Percentiles rank a stretch among this genome's conserved stretches.
Evolutionary conservation across 129 eudicot genomes (phyloP).

Genomic region (Lonicera japonica): DNA sequence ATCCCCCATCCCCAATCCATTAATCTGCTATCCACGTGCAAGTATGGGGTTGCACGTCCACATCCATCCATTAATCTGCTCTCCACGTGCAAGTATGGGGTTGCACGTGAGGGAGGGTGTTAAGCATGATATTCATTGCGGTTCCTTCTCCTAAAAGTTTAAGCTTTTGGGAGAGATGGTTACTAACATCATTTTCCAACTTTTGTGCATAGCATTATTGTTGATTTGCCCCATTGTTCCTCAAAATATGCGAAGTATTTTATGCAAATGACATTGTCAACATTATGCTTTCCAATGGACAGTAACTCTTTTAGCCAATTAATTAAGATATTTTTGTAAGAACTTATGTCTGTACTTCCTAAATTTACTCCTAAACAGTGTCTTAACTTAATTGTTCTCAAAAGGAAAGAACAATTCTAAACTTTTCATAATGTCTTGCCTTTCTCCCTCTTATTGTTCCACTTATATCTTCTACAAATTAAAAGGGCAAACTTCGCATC

Average conservation of each 20-base stretch:
- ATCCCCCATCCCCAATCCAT: too few relatives aligned
- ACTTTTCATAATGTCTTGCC: not conserved
- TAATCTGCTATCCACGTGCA: too few relatives aligned
- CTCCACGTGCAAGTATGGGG: too few relatives aligned
- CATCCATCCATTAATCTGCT: too few relatives aligned
- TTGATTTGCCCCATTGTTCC: not conserved
- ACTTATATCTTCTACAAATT: constrained; percentile 9
- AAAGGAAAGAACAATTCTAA: not conserved
- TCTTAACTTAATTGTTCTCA: not conserved
- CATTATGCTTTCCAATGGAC: constrained; percentile 19
- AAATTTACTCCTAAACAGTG: constrained; percentile 38
- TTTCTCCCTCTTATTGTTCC: not conserved
- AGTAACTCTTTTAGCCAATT: constrained; percentile 24
- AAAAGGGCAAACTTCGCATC: constrained; percentile 23
- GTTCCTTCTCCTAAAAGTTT: too few relatives aligned
- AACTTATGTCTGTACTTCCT: constrained; percentile 12
- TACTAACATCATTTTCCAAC: too few relatives aligned
- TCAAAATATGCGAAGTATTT: not conserved
- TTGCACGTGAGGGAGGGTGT: too few relatives aligned
- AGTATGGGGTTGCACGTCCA: too few relatives aligned
- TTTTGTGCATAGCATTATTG: too few relatives aligned
- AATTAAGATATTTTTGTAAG: constrained; percentile 16
- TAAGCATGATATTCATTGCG: too few relatives aligned
- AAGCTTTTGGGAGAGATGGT: too few relatives aligned
- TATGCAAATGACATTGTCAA: not conserved